Percentiles rank a stretch among this genome's conserved stretches.
These are phyloP conservation scores for Microbotryum scabiosae DNA, from an alignment of 1,284 basidiomycete species.

Conservation along the genomic window DNA sequence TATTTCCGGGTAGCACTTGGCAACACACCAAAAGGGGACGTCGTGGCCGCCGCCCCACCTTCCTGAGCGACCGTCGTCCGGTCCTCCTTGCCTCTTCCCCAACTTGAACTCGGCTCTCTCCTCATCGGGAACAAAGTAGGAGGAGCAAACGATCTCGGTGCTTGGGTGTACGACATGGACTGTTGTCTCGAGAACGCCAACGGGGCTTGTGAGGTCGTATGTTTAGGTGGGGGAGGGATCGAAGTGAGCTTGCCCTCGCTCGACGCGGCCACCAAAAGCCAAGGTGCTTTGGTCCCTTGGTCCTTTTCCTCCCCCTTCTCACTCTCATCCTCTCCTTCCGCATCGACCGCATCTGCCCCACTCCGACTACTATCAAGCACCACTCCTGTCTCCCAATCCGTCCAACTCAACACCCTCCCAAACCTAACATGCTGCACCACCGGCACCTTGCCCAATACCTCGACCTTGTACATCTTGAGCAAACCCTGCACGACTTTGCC, in stretches of 20 bases:
- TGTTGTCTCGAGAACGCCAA: neutral
- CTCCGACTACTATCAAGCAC: conserved; percentile 12
- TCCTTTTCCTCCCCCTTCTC: neutral
- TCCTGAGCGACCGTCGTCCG: conserved; percentile 8
- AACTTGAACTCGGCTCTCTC: neutral
- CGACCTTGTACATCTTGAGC: conserved; percentile 93
- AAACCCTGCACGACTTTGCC: conserved; percentile 79
- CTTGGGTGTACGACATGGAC: neutral
- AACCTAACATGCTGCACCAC: conserved; percentile 92
- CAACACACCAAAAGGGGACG: conserved; percentile 21
- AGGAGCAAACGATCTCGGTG: neutral
- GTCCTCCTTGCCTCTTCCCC: neutral
- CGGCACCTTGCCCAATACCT: conserved; percentile 90
- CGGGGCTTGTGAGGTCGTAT: neutral
- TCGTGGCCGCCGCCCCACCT: conserved; percentile 21
- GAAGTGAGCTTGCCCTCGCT: neutral
- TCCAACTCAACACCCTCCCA: conserved; percentile 44
- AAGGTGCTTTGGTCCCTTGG: conserved; percentile 21
- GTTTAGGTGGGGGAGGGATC: neutral
- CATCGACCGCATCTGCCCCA: conserved; percentile 8
- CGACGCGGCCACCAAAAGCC: conserved; percentile 11
- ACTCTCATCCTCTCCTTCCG: conserved; percentile 4
- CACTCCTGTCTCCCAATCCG: conserved; percentile 8
- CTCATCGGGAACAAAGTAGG: conserved; percentile 1
- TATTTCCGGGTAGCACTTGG: conserved; percentile 1